Percentiles rank a stretch among this genome's conserved stretches.
These are phyloP conservation scores for Naganishia antarctica DNA, from an alignment of 768 basidiomycete genomes.

Conservation along the genomic window DNA sequence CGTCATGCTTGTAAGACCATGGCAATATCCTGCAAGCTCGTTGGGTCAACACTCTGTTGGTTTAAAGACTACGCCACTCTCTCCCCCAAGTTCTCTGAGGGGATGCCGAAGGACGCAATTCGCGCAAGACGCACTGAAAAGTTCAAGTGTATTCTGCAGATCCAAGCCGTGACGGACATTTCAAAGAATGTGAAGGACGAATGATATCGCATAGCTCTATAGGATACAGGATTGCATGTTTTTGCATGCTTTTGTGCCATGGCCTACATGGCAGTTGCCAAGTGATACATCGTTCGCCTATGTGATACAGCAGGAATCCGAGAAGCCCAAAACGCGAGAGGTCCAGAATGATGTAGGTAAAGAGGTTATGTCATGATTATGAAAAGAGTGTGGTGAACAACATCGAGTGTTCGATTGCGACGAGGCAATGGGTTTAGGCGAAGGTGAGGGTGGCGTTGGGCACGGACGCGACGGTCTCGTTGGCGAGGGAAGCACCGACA, in stretches of 20 bases:
- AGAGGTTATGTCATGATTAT: neutral
- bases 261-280: neutral
- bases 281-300: slow-evolving; percentile 8
- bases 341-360: slow-evolving; percentile 5
- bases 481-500: slow-evolving; percentile 12
- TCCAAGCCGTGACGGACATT: too few species aligned
- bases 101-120: too few species aligned
- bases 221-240: slow-evolving; percentile 15
- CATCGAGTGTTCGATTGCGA: too few species aligned
- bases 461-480: slow-evolving; percentile 3
- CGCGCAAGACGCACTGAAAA: too few species aligned
- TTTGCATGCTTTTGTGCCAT: neutral
- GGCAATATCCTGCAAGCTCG: too few species aligned
- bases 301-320: slow-evolving; percentile 7
- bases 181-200: neutral
- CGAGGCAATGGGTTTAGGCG: slow-evolving; percentile 1
- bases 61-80: too few species aligned
- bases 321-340: slow-evolving; percentile 17
- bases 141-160: too few species aligned
- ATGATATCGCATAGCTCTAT: slow-evolving; percentile 2
- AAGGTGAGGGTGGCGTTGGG: slow-evolving; percentile 15
- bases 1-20: too few species aligned
- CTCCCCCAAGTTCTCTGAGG: too few species aligned
- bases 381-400: slow-evolving; percentile 8
- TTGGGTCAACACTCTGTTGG: too few species aligned